Conservation (phyloP, 768 basidiomycete genomes). For the Auricularia auricula-judae region DNA sequence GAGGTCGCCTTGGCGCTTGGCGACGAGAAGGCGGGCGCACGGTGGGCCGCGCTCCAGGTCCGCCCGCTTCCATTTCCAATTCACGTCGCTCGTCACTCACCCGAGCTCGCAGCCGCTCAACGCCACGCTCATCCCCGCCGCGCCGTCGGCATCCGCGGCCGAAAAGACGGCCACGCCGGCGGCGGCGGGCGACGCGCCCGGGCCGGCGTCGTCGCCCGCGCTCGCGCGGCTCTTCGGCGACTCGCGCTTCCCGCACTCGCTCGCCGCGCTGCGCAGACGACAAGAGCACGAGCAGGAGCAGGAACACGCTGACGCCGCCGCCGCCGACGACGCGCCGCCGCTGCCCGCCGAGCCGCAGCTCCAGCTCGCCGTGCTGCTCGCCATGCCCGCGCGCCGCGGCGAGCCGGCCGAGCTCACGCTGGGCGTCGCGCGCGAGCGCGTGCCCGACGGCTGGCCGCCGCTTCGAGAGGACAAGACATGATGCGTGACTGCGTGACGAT, state of each 20-base stretch:
- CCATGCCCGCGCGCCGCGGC: background rate
- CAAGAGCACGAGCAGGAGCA: background rate
- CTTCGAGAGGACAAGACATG: too few relatives aligned
- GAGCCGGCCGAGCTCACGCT: background rate
- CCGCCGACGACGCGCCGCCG: background rate
- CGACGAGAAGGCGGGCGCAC: too few relatives aligned
- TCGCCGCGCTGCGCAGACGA: background rate
- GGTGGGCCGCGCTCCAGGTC: too few relatives aligned
- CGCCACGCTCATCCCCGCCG: too few relatives aligned
- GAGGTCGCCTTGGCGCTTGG: background rate
- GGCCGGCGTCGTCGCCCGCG: background rate
- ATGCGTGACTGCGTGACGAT: too few relatives aligned
- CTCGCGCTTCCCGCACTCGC: background rate
- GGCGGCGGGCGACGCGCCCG: background rate
- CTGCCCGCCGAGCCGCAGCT: background rate
- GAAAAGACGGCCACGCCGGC: background rate
- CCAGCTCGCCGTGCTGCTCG: background rate
- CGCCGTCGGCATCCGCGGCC: too few relatives aligned
- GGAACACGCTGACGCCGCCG: background rate
- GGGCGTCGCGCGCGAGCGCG: background rate
- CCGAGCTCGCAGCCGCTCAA: too few relatives aligned
- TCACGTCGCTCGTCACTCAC: too few relatives aligned
- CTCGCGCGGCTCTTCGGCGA: background rate
- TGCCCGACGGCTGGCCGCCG: background rate
- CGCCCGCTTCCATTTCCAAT: too few relatives aligned